Percentiles rank a stretch among this genome's conserved stretches.
Conservation (phyloP, 75 land plant species). For the Pinus taeda region DNA sequence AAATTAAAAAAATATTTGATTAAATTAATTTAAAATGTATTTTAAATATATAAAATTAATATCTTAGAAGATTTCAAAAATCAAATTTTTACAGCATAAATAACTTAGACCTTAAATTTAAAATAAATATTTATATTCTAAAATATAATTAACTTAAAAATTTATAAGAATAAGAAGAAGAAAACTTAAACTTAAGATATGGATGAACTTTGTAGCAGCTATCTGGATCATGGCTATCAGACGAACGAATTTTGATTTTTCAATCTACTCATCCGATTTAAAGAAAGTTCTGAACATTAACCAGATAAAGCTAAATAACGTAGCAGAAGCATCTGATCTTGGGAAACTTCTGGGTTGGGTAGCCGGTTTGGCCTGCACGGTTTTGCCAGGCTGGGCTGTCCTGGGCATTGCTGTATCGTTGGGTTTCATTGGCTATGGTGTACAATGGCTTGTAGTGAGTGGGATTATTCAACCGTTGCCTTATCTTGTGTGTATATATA, state of each 20-base stretch:
- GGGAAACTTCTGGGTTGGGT: slow-evolving; percentile 81
- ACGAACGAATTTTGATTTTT: slow-evolving; percentile 68
- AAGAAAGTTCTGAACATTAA: slow-evolving; percentile 62
- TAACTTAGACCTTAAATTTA: too few species aligned
- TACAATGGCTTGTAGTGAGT: slow-evolving; percentile 55
- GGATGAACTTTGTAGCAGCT: slow-evolving; percentile 73
- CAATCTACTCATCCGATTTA: slow-evolving; percentile 80
- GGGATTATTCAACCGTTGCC: slow-evolving; percentile 30
- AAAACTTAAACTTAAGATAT: too few species aligned
- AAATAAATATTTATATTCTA: too few species aligned
- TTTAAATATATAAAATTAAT: too few species aligned
- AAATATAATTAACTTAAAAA: too few species aligned
- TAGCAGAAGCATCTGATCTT: slow-evolving; percentile 80
- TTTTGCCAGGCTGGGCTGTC: slow-evolving; percentile 65
- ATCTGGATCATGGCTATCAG: slow-evolving; percentile 84
- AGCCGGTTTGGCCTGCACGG: slow-evolving; percentile 56
- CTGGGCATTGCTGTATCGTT: slow-evolving; percentile 49
- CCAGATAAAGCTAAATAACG: slow-evolving; percentile 73
- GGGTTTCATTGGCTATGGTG: slow-evolving; percentile 68
- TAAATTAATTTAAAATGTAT: too few species aligned
- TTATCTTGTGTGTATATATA: slow-evolving; percentile 29
- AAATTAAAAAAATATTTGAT: too few species aligned
- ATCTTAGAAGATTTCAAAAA: too few species aligned
- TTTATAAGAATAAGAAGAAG: too few species aligned
- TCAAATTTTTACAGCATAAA: too few species aligned